Evolutionary conservation across 225 moss, liverwort and hornwort genomes (phyloP).

Genomic region (Neckera pumila): DNA sequence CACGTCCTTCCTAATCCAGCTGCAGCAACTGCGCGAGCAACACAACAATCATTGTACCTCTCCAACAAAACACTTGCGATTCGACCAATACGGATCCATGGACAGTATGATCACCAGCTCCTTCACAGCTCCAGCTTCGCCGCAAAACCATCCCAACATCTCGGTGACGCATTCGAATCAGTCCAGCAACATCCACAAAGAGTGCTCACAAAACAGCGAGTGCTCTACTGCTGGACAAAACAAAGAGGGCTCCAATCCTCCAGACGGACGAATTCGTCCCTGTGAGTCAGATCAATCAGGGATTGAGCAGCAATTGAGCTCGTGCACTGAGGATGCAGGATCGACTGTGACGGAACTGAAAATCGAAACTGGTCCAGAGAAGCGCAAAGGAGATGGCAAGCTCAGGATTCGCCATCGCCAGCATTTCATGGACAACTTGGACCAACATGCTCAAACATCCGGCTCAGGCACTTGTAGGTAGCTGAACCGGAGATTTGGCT

Average conservation of each 20-base stretch:
- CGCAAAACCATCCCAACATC: neutral
- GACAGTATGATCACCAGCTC: constrained; percentile 6
- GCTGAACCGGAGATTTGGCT: neutral
- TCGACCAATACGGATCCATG: constrained; percentile 34
- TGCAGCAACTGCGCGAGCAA: constrained; percentile 11
- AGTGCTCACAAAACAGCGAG: neutral
- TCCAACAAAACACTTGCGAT: neutral
- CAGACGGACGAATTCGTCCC: neutral
- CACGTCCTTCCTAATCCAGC: constrained; percentile 26
- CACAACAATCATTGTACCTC: neutral
- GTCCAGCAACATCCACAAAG: neutral
- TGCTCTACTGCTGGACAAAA: neutral
- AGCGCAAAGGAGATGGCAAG: neutral
- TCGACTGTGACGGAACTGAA: neutral
- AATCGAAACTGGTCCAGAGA: neutral
- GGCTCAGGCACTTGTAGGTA: neutral
- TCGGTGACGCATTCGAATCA: neutral
- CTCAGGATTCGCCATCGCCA: neutral
- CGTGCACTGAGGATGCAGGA: neutral
- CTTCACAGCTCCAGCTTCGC: neutral
- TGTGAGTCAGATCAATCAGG: neutral
- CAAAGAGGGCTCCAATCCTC: neutral
- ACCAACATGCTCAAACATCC: neutral
- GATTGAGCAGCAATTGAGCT: neutral
- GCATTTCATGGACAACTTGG: neutral